Evolutionary conservation across 2,329 filamentous ascomycete species (phyloP).

Genomic region (Fusarium oxysporum): DNA sequence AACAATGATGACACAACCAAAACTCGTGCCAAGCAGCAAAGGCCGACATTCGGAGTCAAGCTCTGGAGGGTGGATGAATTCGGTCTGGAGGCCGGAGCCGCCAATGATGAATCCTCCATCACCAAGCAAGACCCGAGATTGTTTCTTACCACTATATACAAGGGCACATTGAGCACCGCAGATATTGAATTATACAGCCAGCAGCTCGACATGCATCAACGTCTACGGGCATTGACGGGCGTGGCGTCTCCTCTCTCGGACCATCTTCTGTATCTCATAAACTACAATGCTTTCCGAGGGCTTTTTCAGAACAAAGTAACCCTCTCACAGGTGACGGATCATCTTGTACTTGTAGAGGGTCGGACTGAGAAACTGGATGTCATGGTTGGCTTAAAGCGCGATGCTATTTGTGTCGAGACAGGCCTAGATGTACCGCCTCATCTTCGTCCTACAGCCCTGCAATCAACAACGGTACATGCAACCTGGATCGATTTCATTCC

Average conservation of each 20-base stretch:
- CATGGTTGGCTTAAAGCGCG: conserved; percentile 7
- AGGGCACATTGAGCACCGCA: background rate
- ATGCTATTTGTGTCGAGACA: conserved; percentile 2
- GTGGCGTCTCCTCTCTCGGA: background rate
- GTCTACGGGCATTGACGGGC: background rate
- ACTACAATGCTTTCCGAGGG: conserved; percentile 12
- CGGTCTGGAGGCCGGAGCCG: background rate
- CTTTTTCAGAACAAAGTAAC: conserved; percentile 3
- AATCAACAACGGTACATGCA: background rate
- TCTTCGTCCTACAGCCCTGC: conserved; percentile 3
- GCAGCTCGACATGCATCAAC: background rate
- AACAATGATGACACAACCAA: background rate
- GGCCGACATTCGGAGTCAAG: conserved; percentile 1
- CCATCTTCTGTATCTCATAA: conserved; percentile 4
- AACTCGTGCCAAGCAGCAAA: background rate
- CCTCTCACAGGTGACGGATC: background rate
- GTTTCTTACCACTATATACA: background rate
- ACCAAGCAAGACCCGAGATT: background rate
- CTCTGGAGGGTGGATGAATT: conserved; percentile 15
- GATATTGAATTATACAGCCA: conserved; percentile 16
- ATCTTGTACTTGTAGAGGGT: background rate
- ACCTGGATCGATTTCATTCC: conserved; percentile 14
- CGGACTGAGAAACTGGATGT: background rate
- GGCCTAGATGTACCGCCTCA: background rate
- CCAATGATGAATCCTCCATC: no score